Base-by-base conservation (phyloP, 306 rosid genomes). In the Dalbergia cultrata region DNA sequence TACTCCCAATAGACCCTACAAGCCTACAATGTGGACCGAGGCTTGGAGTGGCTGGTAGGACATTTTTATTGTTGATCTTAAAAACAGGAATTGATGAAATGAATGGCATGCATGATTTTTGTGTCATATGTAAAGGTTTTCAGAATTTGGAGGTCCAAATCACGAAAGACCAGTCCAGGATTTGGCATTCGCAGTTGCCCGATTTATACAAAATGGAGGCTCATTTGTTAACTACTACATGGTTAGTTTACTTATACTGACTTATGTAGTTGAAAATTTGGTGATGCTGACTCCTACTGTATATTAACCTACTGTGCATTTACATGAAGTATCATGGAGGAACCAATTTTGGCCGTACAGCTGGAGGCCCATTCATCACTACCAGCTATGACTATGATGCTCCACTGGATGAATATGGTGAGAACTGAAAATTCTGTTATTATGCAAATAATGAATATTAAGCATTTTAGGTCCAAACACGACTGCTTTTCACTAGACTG, bases 11-110 rank as follows among this genome's bases (percentile, higher is more conserved):
- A 93, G 70, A 80, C 98, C 99, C 22, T 86, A 96, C 81, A 96
- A 96, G 80, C 99, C 99, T 61, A 82, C 92, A 58, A 89, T 96
- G 37, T 96, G 99, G 99, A 96, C 99, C 12, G 99, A 96, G 87
- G 97, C 99, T 74, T 96, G 99, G 99, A 96, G 93, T 84, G 99
- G 99, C 84, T 96, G 99, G 99, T 96, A 86, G 79, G 81, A 26
- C n/a, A 75, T 72, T 59, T 18, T 79, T 62, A 33, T 35, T 80
- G 54, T 81, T 19, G 43, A 35, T 67, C 74, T 61, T 22, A 41
- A 47, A 33, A 35, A 72, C 62, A 43, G 61, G 82, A 72, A 72
- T 72, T 70, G 57, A 50, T 69, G 26, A 54, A 74, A 63, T 63
- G 77, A 67, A 58, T 62, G 50, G 8, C 62, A 59, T 49, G 52